Evolutionary conservation across 257 asterid genomes (phyloP).

Genomic region (Solanum lignicaule): DNA sequence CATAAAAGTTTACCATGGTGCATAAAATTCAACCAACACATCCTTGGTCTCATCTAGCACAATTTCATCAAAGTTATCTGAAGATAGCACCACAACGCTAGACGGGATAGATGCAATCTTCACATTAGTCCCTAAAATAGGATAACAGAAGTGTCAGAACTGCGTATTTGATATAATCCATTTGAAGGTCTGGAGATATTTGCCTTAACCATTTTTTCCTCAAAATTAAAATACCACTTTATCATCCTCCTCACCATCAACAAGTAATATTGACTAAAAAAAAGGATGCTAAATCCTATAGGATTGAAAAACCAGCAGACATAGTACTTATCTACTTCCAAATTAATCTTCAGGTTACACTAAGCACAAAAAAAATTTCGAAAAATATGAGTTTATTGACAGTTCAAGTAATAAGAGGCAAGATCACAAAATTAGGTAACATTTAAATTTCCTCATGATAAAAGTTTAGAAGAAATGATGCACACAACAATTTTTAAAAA

Average conservation of each 20-base stretch:
- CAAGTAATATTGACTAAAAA: neutral
- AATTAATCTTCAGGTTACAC: neutral
- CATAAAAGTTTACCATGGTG: conserved; percentile 66
- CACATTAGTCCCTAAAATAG: conserved; percentile 65
- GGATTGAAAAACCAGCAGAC: neutral
- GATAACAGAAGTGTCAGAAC: neutral
- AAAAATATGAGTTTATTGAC: neutral
- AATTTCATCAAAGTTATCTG: conserved; percentile 67
- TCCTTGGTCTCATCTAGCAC: conserved; percentile 72
- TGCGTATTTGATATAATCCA: neutral
- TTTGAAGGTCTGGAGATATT: neutral
- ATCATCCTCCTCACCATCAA: neutral
- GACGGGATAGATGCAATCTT: conserved; percentile 74
- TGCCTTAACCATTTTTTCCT: neutral
- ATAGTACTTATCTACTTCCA: neutral
- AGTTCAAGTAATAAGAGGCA: neutral
- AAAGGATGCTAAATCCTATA: neutral
- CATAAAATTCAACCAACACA: conserved; percentile 89
- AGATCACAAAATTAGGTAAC: neutral
- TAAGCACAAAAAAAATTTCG: neutral
- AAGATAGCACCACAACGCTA: conserved; percentile 57
- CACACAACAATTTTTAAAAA: neutral
- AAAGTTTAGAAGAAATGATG: neutral
- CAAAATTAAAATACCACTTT: neutral
- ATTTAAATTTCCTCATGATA: neutral